phyloP scores from a whole-genome alignment of 2,329 filamentous ascomycete species.

The Coniochaeta sp. region DNA sequence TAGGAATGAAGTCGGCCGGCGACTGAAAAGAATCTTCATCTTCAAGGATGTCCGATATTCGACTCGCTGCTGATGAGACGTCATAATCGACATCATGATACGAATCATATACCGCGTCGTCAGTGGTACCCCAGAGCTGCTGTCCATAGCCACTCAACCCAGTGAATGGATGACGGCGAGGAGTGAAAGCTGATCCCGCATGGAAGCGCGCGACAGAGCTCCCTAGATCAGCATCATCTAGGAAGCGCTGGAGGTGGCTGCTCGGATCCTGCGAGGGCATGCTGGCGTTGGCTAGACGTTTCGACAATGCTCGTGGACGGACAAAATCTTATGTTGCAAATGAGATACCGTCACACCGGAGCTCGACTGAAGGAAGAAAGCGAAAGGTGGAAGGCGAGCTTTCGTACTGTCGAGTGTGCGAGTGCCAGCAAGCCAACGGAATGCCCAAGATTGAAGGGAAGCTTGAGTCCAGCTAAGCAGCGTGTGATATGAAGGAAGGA shows the following conservation, averaged over 20 bases:
- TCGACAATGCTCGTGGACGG: not conserved
- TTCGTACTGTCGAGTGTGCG: not conserved
- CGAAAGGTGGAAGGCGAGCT: not conserved
- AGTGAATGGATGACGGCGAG: not conserved
- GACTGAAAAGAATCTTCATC: not conserved
- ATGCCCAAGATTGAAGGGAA: not conserved
- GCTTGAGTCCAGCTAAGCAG: not conserved
- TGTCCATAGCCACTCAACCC: not conserved
- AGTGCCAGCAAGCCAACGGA: not conserved
- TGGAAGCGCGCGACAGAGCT: not conserved
- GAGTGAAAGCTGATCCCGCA: not conserved
- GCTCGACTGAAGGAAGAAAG: not conserved
- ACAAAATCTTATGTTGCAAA: not conserved
- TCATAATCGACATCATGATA: not conserved
- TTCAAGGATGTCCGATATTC: not conserved
- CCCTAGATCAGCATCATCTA: not conserved
- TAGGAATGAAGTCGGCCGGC: not conserved
- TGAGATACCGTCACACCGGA: not conserved
- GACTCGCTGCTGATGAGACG: not conserved
- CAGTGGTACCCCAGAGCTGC: not conserved
- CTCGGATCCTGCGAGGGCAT: not conserved
- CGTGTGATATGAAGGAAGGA: not conserved
- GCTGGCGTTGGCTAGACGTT: not conserved
- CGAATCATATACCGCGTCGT: not conserved
- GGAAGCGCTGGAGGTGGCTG: not conserved